phyloP scores from a whole-genome alignment of 2,329 filamentous ascomycete species.

The Leptographium lundbergii region DNA sequence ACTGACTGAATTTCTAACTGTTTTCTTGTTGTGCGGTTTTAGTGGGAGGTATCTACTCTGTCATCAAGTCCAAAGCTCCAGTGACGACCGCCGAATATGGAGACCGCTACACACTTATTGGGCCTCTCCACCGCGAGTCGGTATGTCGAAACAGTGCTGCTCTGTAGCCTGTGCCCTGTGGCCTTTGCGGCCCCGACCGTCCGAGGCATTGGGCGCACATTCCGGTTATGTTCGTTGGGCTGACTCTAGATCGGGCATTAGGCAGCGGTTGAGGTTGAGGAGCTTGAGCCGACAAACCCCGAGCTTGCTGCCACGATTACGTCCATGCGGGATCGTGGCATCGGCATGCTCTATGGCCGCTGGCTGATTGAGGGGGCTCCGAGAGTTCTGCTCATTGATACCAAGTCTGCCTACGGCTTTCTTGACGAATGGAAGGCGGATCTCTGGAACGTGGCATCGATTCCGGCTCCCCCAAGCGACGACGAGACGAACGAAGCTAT shows the following conservation, averaged over 20 bases:
- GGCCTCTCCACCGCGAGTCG: constrained; percentile 82
- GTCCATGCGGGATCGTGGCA: constrained; percentile 85
- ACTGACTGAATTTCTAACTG: not conserved
- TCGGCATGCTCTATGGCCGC: constrained; percentile 80
- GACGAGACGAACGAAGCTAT: constrained; percentile 96
- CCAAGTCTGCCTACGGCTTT: constrained; percentile 80
- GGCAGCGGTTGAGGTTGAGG: constrained; percentile 97
- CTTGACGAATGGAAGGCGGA: constrained; percentile 96
- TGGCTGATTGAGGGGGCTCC: constrained; percentile 98
- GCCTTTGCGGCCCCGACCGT: too few relatives aligned
- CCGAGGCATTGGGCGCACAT: not conserved
- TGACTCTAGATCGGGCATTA: constrained; percentile 20
- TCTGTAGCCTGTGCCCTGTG: not conserved
- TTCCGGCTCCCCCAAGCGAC: constrained; percentile 84
- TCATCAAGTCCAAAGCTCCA: constrained; percentile 96
- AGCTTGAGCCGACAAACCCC: constrained; percentile 70
- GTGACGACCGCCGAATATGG: constrained; percentile 98
- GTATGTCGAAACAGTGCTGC: constrained; percentile 29
- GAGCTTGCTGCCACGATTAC: constrained; percentile 73
- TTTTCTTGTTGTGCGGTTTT: not conserved
- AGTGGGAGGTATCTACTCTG: constrained; percentile 98
- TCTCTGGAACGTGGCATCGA: constrained; percentile 83
- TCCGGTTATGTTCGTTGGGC: too few relatives aligned
- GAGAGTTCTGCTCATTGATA: constrained; percentile 87
- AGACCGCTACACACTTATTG: constrained; percentile 88